These are phyloP conservation scores for Cucurbitaria berberidis DNA, from an alignment of 2,329 filamentous ascomycete species.

Conservation along the genomic window DNA sequence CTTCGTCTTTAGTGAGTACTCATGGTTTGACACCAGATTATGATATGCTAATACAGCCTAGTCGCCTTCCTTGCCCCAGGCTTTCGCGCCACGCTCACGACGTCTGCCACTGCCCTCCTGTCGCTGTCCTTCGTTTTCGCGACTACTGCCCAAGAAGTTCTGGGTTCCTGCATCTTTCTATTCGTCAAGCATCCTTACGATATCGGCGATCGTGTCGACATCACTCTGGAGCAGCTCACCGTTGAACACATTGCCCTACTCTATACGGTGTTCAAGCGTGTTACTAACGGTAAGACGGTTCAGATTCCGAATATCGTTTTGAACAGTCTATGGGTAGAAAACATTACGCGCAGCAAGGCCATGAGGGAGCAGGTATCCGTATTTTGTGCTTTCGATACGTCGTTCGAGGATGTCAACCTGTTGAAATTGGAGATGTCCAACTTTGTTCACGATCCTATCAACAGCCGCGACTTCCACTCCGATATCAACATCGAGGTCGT, in stretches of 20 bases:
- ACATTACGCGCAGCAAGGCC: constrained; percentile 85
- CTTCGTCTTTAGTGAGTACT: constrained; percentile 76
- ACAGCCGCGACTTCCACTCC: constrained; percentile 87
- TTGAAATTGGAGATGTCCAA: constrained; percentile 82
- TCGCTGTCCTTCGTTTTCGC: constrained; percentile 98
- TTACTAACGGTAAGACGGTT: constrained; percentile 78
- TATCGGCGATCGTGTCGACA: constrained; percentile 91
- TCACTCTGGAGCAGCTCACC: constrained; percentile 71
- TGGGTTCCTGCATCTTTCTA: constrained; percentile 98
- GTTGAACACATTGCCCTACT: constrained; percentile 95
- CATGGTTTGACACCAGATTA: neutral
- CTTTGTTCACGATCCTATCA: constrained; percentile 84
- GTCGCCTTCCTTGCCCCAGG: constrained; percentile 87
- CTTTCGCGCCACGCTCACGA: constrained; percentile 84
- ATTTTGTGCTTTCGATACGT: constrained; percentile 83
- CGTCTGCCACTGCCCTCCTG: constrained; percentile 87
- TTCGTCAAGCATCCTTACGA: constrained; percentile 99
- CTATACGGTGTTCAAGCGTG: constrained; percentile 88
- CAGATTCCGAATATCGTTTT: constrained; percentile 90
- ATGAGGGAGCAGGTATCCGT: constrained; percentile 87
- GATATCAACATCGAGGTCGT: constrained; percentile 80
- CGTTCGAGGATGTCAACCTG: constrained; percentile 86
- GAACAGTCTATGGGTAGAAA: constrained; percentile 94
- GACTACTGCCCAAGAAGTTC: constrained; percentile 87
- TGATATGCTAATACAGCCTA: constrained; percentile 41